Base-by-base conservation (phyloP, 1,284 basidiomycete species). In the Austropuccinia psidii region DNA sequence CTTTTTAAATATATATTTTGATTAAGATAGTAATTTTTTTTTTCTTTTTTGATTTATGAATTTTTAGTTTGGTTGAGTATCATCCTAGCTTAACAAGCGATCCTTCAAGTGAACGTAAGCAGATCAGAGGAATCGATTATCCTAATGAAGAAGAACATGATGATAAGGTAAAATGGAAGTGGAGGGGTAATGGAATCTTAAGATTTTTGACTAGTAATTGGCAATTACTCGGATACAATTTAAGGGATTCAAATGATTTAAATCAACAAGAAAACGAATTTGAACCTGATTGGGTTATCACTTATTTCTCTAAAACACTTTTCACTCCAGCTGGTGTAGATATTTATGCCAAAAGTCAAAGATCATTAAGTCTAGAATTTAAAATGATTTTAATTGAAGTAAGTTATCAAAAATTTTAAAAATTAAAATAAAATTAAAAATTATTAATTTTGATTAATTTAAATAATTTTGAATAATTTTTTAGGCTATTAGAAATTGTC, bases 251-350 rank as follows among this genome's bases (percentile, higher is more conserved):
- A 15, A 19, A 39, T 37, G n/a, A 37, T 27, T 9, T 29, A 1
- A n/a, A 52, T 9, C 5, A 9, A 4, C 27, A 45, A 60, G 9
- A 50, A 50, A 27, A 9, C n/a, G 1, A 13, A 7, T 21, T 21
- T 13, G 80, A 82, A 64, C 80, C 80, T 33, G 78, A 83, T 74
- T 85, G 84, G 84, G 83, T 82, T 21, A 82, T 84, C 11, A 85
- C 83, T 11, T 85, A 81, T 78, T 85, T 86, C 78, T 83, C 83
- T 57, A 83, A 83, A 78, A 85, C 85, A 27, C 77, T 85, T 41
- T 85, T 86, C 79, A 85, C 85, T 2, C 84, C 84, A 8, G 81
- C 82, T 24, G 85, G 85, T 1, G 77, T 85, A 39, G 85, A 86
- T 76, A 80, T 86, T 43, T 84, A 84, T 75, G 77, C 83, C 41